Percentiles rank a stretch among this genome's conserved stretches.
Conservation (phyloP, 768 basidiomycete species). For the Boletus speciosus region DNA sequence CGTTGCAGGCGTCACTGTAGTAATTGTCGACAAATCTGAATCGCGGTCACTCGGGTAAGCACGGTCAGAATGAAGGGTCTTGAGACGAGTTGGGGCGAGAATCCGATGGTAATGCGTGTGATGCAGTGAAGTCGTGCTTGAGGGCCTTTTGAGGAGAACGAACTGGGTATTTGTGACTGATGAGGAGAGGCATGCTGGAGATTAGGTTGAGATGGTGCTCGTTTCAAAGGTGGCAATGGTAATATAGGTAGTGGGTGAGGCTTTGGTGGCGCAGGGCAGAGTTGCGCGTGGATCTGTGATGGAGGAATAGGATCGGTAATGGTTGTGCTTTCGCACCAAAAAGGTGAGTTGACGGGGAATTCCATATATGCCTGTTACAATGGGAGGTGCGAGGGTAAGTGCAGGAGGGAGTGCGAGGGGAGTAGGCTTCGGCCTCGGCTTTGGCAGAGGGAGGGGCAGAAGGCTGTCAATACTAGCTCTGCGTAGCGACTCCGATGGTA, state of each 20-base stretch:
- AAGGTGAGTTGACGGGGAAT: slow-evolving; percentile 24
- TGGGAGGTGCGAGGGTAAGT: slow-evolving; percentile 12
- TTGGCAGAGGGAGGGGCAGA: slow-evolving; percentile 17
- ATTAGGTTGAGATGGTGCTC: slow-evolving; percentile 4
- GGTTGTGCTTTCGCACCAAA: slow-evolving; percentile 24
- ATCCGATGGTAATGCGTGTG: slow-evolving; percentile 1
- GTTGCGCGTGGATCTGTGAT: slow-evolving; percentile 28
- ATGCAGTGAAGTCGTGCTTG: neutral
- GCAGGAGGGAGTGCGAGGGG: slow-evolving; percentile 9
- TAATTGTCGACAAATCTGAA: slow-evolving; percentile 38
- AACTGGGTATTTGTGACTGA: slow-evolving; percentile 9
- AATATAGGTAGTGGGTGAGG: slow-evolving; percentile 17
- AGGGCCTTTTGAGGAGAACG: slow-evolving; percentile 1
- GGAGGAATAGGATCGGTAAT: slow-evolving; percentile 24
- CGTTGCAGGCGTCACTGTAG: slow-evolving; percentile 38
- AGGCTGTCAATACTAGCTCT: slow-evolving; percentile 13
- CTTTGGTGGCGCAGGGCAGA: slow-evolving; percentile 28
- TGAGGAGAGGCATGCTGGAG: too few relatives aligned
- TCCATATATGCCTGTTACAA: slow-evolving; percentile 21
- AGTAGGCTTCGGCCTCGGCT: slow-evolving; percentile 11
- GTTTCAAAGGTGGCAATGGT: slow-evolving; percentile 25
- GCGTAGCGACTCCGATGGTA: slow-evolving; percentile 2
- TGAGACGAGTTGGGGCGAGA: slow-evolving; percentile 18
- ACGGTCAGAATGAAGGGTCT: slow-evolving; percentile 14
- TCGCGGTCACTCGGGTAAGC: slow-evolving; percentile 26